Conservation (phyloP, 2,329 filamentous ascomycete genomes). For the Diaporthe ilicicola region DNA sequence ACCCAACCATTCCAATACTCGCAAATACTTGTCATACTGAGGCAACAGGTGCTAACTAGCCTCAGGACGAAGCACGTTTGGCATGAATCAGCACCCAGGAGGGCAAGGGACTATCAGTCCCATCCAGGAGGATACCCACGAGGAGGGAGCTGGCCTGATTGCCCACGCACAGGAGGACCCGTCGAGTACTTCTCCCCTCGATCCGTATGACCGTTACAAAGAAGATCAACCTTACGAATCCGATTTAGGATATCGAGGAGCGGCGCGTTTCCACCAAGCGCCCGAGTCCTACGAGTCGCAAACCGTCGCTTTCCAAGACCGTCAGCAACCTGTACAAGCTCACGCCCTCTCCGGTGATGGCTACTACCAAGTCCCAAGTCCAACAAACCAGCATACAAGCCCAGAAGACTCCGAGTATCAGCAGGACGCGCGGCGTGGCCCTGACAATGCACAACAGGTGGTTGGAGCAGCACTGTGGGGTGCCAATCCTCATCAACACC, state of each 20-base stretch:
- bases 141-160: slow-evolving; percentile 43
- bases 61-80: slow-evolving; percentile 38
- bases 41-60: slow-evolving; percentile 12
- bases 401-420: no score
- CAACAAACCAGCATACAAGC: slow-evolving; percentile 10
- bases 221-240: slow-evolving; percentile 34
- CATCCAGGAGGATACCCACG: slow-evolving; percentile 32
- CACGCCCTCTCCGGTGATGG: slow-evolving; percentile 21
- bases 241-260: slow-evolving; percentile 33
- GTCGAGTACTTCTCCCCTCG: slow-evolving; percentile 28
- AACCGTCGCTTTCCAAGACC: slow-evolving; percentile 16
- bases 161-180: slow-evolving; percentile 48
- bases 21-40: background rate
- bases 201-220: slow-evolving; percentile 31
- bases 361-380: slow-evolving; percentile 16
- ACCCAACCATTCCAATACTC: background rate
- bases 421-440: slow-evolving; percentile 32
- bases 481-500: slow-evolving; percentile 29
- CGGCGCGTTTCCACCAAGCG: slow-evolving; percentile 22
- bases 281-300: slow-evolving; percentile 18
- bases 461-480: slow-evolving; percentile 47
- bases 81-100: slow-evolving; percentile 32
- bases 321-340: background rate
- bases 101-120: slow-evolving; percentile 23
- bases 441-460: slow-evolving; percentile 42